Percentiles rank a stretch among this genome's conserved stretches.
Conservation (phyloP, 2,329 filamentous ascomycete genomes). For the Pseudogymnoascus sp. region DNA sequence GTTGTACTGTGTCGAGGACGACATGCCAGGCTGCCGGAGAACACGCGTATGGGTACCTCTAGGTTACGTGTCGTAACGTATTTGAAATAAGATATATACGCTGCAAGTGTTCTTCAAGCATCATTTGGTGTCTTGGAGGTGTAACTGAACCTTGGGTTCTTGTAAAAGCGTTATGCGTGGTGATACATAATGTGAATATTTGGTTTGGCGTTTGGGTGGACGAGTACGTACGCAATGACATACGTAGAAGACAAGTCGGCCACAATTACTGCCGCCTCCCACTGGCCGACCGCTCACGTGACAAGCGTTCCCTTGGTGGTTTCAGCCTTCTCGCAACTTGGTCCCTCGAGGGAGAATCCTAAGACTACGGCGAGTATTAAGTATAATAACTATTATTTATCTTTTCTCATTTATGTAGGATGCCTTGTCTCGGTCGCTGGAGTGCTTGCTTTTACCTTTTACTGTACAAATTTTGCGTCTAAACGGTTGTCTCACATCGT, state of each 20-base stretch:
- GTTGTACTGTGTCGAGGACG: constrained; percentile 26
- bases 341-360: not conserved
- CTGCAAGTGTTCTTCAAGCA: not conserved
- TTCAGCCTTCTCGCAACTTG: not conserved
- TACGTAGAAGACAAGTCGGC: not conserved
- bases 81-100: not conserved
- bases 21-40: constrained; percentile 22
- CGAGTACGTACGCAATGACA: constrained; percentile 4
- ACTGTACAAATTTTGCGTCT: not conserved
- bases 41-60: not conserved
- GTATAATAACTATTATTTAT: not conserved
- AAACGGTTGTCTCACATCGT: not conserved
- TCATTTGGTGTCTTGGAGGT: not conserved
- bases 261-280: not conserved
- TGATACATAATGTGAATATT: constrained; percentile 2
- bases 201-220: not conserved
- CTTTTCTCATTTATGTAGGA: not conserved
- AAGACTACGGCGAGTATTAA: not conserved
- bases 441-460: not conserved
- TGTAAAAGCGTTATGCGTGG: not conserved
- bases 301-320: constrained; percentile 4
- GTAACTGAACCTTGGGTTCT: not conserved
- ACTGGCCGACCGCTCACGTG: not conserved
- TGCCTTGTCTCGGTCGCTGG: not conserved
- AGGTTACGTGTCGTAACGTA: constrained; percentile 6